Evolutionary conservation across 1,284 basidiomycete species (phyloP), one percentile per base, ranked within the genome.

Genomic region (Ceratobasidium sp.): DNA sequence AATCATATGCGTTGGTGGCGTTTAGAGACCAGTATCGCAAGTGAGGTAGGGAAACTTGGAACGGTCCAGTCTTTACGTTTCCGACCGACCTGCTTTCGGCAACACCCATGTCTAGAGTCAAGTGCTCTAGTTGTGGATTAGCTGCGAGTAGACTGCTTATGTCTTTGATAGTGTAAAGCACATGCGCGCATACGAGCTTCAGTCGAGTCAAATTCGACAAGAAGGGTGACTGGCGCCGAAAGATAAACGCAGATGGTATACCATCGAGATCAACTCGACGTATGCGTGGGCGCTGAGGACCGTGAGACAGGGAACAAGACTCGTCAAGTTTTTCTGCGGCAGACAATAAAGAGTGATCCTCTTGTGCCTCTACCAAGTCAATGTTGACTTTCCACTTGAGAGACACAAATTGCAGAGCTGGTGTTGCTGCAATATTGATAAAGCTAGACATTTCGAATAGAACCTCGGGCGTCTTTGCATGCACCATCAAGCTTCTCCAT

Each of bases 151-250:
- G 18, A 28, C 2, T 28, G 21, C 48, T 26, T 2, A 53, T 21
- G 36, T 26, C 18, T 23, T 65, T 30, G n/a, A 65, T 28, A 6
- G 48, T 12, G 21, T 30, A 34, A n/a, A 65, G 18, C 1, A 26
- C 8, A 10, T 18, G 26, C 6, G 23, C 21, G 14, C 48, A 23
- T 12, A 28, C n/a, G 3, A 65, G 48, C 32, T 18, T 53, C 1
- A 65, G 48, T 12, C 32, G n/a, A 2, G 36, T 53, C 32, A 65
- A 48, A n/a, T 65, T 53, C 5, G 62, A 65, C n/a, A 65, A 9
- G 5, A 65, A 12, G 1, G 50, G 48, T 9, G 32, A 16, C 18
- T 8, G 8, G 3, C 48, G 62, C 6, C 32, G 5, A n/a, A 65
- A 65, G 14, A 65, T 39, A 18, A 65, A 53, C 14, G 5, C 39